phyloP scores from a whole-genome alignment of 768 basidiomycete species.

The Sarcodon sp. region DNA sequence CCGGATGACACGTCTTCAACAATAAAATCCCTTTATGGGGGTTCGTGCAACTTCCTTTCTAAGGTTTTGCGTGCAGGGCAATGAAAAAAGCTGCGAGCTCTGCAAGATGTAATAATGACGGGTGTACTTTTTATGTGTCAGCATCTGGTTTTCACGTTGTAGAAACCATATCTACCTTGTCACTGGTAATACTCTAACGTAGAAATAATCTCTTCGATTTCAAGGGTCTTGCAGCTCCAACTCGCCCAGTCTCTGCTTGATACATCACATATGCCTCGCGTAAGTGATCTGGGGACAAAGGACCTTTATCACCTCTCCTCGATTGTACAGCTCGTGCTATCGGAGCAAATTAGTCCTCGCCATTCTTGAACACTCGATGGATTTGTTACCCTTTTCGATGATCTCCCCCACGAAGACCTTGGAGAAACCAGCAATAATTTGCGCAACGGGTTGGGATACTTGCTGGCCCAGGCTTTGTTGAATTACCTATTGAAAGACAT shows the following conservation, averaged over 20 bases:
- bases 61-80: no score
- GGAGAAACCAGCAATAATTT: slow-evolving; percentile 79
- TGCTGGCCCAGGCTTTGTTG: slow-evolving; percentile 73
- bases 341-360: background rate
- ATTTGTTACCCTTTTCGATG: slow-evolving; percentile 60
- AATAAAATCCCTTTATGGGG: no score
- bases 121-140: no score
- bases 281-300: slow-evolving; percentile 78
- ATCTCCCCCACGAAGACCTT: slow-evolving; percentile 94
- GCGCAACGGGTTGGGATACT: slow-evolving; percentile 78
- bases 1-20: no score
- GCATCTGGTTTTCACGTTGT: no score
- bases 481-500: slow-evolving; percentile 42
- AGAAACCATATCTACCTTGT: background rate
- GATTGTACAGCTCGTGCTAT: slow-evolving; percentile 62
- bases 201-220: slow-evolving; percentile 66
- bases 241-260: slow-evolving; percentile 67
- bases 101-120: no score
- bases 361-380: slow-evolving; percentile 4
- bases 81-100: no score
- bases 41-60: no score
- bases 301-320: slow-evolving; percentile 60
- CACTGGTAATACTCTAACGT: slow-evolving; percentile 20
- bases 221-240: slow-evolving; percentile 65
- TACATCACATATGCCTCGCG: slow-evolving; percentile 83